Percentiles rank a stretch among this genome's conserved stretches.
These are phyloP conservation scores for Iris pallida DNA, from an alignment of 116 monocot genomes.

Conservation along the genomic window DNA sequence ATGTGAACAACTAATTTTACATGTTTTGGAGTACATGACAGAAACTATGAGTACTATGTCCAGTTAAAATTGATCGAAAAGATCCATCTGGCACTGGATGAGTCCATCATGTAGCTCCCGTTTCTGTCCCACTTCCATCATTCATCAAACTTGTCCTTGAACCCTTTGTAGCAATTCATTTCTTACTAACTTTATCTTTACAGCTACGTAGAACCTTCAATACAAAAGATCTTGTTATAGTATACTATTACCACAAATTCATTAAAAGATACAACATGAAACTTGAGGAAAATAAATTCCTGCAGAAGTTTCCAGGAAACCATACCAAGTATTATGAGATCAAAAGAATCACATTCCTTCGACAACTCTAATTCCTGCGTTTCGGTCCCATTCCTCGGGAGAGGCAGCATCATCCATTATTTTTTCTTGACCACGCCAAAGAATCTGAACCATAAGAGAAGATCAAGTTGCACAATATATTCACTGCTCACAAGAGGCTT, in stretches of 20 bases:
- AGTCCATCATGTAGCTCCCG: too few relatives aligned
- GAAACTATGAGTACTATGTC: too few relatives aligned
- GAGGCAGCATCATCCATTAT: slow-evolving; percentile 75
- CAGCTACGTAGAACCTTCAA: neutral
- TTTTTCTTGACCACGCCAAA: slow-evolving; percentile 85
- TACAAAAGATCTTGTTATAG: neutral
- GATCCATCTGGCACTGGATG: too few relatives aligned
- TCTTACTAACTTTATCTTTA: neutral
- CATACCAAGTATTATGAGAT: neutral
- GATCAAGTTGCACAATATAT: too few relatives aligned
- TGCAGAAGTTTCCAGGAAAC: neutral
- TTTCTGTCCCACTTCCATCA: too few relatives aligned
- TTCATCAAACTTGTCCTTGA: too few relatives aligned
- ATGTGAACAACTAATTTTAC: too few relatives aligned
- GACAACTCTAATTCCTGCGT: slow-evolving; percentile 61
- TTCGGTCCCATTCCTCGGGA: slow-evolving; percentile 63
- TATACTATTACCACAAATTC: neutral
- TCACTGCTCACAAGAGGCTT: too few relatives aligned
- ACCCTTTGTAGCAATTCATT: neutral
- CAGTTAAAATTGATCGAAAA: too few relatives aligned
- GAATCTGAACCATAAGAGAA: slow-evolving; percentile 44
- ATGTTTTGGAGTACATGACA: too few relatives aligned
- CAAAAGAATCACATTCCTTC: slow-evolving; percentile 46
- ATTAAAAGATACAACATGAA: neutral
- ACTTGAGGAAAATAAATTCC: neutral